Conservation (phyloP, 169 alveolate genomes). For the Plasmodium sp. region DNA sequence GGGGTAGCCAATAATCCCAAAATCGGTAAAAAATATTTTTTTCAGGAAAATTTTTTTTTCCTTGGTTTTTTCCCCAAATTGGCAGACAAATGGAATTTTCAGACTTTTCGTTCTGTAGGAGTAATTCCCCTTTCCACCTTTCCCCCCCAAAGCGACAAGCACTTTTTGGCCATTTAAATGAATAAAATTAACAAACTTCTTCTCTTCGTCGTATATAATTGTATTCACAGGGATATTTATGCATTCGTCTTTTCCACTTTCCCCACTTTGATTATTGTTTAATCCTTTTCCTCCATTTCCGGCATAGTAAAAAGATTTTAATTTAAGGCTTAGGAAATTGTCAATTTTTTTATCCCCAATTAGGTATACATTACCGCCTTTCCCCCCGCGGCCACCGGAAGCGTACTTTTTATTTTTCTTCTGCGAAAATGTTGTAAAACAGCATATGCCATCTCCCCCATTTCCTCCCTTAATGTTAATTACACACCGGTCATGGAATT, state of each 20-base stretch:
- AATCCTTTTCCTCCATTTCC: slow-evolving; percentile 87
- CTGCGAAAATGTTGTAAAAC: slow-evolving; percentile 83
- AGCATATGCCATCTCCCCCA: slow-evolving; percentile 91
- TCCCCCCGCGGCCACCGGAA: slow-evolving; percentile 96
- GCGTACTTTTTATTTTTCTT: slow-evolving; percentile 91
- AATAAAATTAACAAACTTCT: slow-evolving; percentile 71
- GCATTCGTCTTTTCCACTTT: slow-evolving; percentile 87
- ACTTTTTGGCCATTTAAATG: slow-evolving; percentile 78
- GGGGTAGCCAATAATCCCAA: slow-evolving; percentile 72
- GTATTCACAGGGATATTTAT: slow-evolving; percentile 92
- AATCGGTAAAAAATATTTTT: slow-evolving; percentile 61
- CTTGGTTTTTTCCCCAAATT: slow-evolving; percentile 75
- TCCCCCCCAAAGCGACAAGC: slow-evolving; percentile 91
- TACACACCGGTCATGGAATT: slow-evolving; percentile 81
- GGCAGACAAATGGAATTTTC: slow-evolving; percentile 70
- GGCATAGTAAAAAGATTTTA: slow-evolving; percentile 83
- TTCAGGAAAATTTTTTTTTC: slow-evolving; percentile 59
- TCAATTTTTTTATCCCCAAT: slow-evolving; percentile 80
- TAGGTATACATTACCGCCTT: slow-evolving; percentile 92
- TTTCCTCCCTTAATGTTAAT: slow-evolving; percentile 88
- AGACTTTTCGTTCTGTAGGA: slow-evolving; percentile 82
- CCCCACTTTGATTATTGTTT: slow-evolving; percentile 81
- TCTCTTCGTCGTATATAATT: slow-evolving; percentile 83
- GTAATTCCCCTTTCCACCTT: slow-evolving; percentile 93
- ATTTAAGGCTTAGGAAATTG: slow-evolving; percentile 81